phyloP scores from a whole-genome alignment of 1,139 yeast genomes.

The Blastobotrys ciferrii region DNA sequence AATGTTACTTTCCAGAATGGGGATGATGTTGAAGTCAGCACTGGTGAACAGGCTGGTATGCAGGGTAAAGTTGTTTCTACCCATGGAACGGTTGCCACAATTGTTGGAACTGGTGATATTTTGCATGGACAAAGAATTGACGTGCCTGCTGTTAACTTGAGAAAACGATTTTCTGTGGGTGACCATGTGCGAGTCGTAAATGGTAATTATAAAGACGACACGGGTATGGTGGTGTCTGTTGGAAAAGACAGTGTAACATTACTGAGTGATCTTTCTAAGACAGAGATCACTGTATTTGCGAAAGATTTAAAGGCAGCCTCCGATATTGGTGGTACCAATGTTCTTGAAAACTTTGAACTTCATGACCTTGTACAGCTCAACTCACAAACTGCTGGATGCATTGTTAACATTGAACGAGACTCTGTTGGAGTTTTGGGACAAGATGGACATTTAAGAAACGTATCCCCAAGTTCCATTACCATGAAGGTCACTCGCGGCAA shows the following conservation, averaged over 20 bases:
- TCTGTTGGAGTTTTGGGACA: slow-evolving; percentile 77
- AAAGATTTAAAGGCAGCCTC: slow-evolving; percentile 66
- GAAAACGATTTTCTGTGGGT: slow-evolving; percentile 86
- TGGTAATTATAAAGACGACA: slow-evolving; percentile 90
- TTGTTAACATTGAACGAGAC: slow-evolving; percentile 85
- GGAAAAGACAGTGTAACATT: slow-evolving; percentile 84
- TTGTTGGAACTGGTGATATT: slow-evolving; percentile 53
- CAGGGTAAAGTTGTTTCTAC: slow-evolving; percentile 75
- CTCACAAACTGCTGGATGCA: slow-evolving; percentile 84
- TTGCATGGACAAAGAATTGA: slow-evolving; percentile 52
- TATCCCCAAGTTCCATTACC: slow-evolving; percentile 77
- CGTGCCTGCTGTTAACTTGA: slow-evolving; percentile 75
- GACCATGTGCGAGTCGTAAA: slow-evolving; percentile 92
- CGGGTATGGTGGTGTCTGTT: slow-evolving; percentile 86
- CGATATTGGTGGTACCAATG: slow-evolving; percentile 49
- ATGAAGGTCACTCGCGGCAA: slow-evolving; percentile 67
- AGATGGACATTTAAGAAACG: slow-evolving; percentile 71
- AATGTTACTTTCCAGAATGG: slow-evolving; percentile 80
- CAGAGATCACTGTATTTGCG: slow-evolving; percentile 88
- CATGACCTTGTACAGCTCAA: slow-evolving; percentile 89
- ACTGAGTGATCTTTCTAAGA: slow-evolving; percentile 82
- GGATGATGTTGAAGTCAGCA: slow-evolving; percentile 85
- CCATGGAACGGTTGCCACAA: slow-evolving; percentile 61
- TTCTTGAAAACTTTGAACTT: slow-evolving; percentile 73
- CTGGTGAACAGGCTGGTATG: slow-evolving; percentile 92